Evolutionary conservation across 2,329 filamentous ascomycete species (phyloP).

Genomic region (Metarhizium humberi): DNA sequence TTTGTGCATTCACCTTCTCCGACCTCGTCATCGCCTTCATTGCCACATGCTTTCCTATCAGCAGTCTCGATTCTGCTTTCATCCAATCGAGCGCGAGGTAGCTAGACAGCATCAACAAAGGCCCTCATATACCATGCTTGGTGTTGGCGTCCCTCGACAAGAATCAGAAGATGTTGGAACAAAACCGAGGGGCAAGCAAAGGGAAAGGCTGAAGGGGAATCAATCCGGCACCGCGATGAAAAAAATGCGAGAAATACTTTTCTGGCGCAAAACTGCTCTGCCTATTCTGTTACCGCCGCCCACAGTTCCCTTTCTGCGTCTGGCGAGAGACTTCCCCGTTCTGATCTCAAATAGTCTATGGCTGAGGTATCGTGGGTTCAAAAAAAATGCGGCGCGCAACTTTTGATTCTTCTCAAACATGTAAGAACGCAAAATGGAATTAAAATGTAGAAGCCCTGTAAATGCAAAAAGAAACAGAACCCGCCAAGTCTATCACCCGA

Average conservation of each 20-base stretch:
- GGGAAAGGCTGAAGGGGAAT: not conserved
- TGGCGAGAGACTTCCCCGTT: constrained; percentile 17
- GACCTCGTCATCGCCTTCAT: not conserved
- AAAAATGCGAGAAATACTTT: constrained; percentile 3
- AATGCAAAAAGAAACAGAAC: constrained; percentile 34
- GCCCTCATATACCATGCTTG: not conserved
- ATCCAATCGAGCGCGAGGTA: not conserved
- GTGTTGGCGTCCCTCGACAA: not conserved
- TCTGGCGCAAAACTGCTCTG: constrained; percentile 4
- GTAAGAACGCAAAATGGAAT: constrained; percentile 8
- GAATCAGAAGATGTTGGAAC: not conserved
- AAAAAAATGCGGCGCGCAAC: constrained; percentile 23
- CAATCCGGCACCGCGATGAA: constrained; percentile 2
- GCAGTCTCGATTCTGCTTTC: not conserved
- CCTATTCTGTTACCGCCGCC: not conserved
- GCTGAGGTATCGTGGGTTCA: constrained; percentile 40
- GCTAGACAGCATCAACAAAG: not conserved
- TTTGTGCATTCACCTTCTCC: not conserved
- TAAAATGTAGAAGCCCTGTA: constrained; percentile 28
- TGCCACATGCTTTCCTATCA: not conserved
- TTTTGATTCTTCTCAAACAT: constrained; percentile 37
- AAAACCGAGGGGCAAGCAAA: not conserved
- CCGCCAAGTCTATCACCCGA: constrained; percentile 43
- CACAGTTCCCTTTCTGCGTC: constrained; percentile 13
- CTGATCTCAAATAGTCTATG: constrained; percentile 32